Evolutionary conservation across 106 monocot genomes (phyloP).

Genomic region (Hemerocallis citrina): DNA sequence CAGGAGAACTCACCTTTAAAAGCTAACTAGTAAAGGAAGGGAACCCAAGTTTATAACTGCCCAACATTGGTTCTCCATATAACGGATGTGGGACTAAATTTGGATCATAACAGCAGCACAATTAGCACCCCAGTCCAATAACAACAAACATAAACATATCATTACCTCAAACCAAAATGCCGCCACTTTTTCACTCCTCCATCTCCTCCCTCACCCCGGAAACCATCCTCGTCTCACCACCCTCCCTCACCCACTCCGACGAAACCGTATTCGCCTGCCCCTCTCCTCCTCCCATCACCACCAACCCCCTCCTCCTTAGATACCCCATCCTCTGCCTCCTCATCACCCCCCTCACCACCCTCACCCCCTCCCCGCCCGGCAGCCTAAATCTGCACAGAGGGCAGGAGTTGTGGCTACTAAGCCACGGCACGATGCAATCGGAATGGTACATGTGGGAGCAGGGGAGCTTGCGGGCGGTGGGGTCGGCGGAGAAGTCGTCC

Average conservation of each 20-base stretch:
- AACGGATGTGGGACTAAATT: too few relatives aligned
- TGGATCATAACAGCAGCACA: too few relatives aligned
- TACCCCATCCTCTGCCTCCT: not conserved
- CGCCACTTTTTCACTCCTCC: not conserved
- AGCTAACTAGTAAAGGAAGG: too few relatives aligned
- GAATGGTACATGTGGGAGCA: constrained; percentile 70
- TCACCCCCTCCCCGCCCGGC: not conserved
- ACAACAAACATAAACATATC: too few relatives aligned
- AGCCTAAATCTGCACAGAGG: constrained; percentile 55
- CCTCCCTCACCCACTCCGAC: not conserved
- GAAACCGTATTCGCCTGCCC: not conserved
- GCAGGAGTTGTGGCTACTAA: constrained; percentile 53
- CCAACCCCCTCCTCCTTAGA: not conserved
- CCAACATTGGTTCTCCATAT: too few relatives aligned
- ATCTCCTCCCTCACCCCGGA: not conserved
- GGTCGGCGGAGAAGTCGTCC: constrained; percentile 42
- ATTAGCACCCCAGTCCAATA: too few relatives aligned
- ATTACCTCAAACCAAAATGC: not conserved
- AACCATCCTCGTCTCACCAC: not conserved
- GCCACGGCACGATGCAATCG: constrained; percentile 70
- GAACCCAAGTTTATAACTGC: too few relatives aligned
- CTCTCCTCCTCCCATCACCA: not conserved
- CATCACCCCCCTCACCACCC: not conserved
- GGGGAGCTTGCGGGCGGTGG: constrained; percentile 39
- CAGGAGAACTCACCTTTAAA: too few relatives aligned